Base-by-base conservation (phyloP, 2,329 filamentous ascomycete species). In the Epichloe amarillans region DNA sequence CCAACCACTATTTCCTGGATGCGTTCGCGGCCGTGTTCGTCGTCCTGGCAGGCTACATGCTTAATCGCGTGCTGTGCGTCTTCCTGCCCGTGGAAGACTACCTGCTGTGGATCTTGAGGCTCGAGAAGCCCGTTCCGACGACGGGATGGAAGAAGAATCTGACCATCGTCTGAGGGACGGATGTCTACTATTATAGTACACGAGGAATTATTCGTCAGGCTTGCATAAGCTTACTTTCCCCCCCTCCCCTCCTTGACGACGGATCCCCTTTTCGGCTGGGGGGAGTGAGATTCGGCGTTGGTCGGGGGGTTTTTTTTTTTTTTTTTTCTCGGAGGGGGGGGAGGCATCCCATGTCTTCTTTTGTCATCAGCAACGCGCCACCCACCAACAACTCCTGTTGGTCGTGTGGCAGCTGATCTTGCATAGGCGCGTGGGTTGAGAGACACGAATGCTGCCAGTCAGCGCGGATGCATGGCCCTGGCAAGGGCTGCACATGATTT, bases 1-100 rank as follows among this genome's bases (percentile, higher is more conserved):
- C 77, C 42, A 82, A 82, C 59, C 79, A 73, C 55, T 74, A 84
- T 61, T 74, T 84, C 35, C 69, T 85, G 14, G 82, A 86, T 62
- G 82, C 82, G 0, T 71, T 82, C 11, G 81, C 79, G 1, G 82
- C 82, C 0, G 72, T 76, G 2, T 57, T 76, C n/a, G 79, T 84
- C 1, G 83, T 81, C 47, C 67, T 71, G 1, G 54, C 82, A 8
- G 78, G 77, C 0, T 85, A 79, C 74, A 54, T 64, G 52, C 68
- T 66, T 56, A 75, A 75, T 56, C 63, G 68, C 41, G 62, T 71
- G 33, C 58, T 86, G 50, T 62, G 83, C 54, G 82, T 83, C 55
- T 64, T 85, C 54, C 60, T 84, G 19, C 73, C 75, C 0, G 50
- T 84, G 4, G 82, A 85, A 61, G 82, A 86, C 60, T 82, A 76